These are phyloP conservation scores for Tinospora cordifolia DNA, from an alignment of 164 flowering plant species.

Conservation along the genomic window DNA sequence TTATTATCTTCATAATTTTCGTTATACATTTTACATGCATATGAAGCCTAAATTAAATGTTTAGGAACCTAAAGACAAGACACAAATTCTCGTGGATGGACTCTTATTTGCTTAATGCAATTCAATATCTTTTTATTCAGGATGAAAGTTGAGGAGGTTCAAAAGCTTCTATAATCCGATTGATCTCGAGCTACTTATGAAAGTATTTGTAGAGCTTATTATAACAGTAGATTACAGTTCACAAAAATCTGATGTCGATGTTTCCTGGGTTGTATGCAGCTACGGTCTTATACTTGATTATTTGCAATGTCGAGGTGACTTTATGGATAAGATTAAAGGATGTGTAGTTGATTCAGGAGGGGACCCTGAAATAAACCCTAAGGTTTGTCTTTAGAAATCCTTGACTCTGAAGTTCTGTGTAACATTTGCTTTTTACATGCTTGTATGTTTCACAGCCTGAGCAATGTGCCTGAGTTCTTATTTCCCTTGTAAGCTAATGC, in stretches of 20 bases:
- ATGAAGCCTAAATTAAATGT: neutral
- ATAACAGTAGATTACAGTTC: neutral
- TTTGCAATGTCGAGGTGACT: conserved; percentile 38
- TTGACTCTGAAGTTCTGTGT: no score
- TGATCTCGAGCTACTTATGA: conserved; percentile 1
- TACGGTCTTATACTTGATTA: conserved; percentile 65
- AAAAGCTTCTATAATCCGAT: neutral
- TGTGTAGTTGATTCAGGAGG: conserved; percentile 83
- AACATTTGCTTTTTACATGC: no score
- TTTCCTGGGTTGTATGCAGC: conserved; percentile 35
- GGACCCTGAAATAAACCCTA: conserved; percentile 51
- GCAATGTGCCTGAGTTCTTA: no score
- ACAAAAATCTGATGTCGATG: neutral
- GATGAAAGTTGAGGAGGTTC: neutral
- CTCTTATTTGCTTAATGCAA: neutral
- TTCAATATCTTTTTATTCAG: neutral
- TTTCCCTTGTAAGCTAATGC: no score
- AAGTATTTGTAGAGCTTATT: neutral
- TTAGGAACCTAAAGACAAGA: neutral
- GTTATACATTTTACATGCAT: neutral
- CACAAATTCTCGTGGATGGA: neutral
- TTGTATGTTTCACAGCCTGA: no score
- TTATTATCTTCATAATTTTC: no score
- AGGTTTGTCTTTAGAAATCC: no score
- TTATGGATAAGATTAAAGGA: conserved; percentile 68